Conservation (phyloP, 2,329 filamentous ascomycete genomes). For the Penicillium sp. region DNA sequence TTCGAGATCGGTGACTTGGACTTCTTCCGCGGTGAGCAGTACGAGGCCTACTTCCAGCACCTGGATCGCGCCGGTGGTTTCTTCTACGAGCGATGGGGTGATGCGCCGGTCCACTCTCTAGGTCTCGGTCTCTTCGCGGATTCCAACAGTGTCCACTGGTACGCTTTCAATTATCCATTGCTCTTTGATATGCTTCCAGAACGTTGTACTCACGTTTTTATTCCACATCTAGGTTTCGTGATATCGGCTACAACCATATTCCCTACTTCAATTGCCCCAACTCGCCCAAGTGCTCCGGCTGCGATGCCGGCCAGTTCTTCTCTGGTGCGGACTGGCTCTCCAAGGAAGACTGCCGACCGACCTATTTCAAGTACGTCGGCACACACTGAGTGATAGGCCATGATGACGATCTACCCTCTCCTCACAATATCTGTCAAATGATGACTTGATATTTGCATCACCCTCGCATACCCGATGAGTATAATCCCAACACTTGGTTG, state of each 20-base stretch:
- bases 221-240: constrained; percentile 75
- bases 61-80: constrained; percentile 92
- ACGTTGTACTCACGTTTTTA: constrained; percentile 3
- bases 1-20: constrained; percentile 93
- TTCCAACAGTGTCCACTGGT: constrained; percentile 88
- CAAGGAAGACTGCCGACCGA: constrained; percentile 88
- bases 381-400: constrained; percentile 58
- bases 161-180: constrained; percentile 34
- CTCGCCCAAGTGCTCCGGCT: constrained; percentile 87
- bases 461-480: constrained; percentile 26
- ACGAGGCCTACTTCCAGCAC: constrained; percentile 95
- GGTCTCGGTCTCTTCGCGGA: constrained; percentile 91
- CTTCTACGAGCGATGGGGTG: constrained; percentile 98
- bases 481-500: constrained; percentile 21
- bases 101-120: constrained; percentile 94
- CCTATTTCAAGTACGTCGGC: constrained; percentile 95
- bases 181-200: neutral
- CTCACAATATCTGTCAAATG: constrained; percentile 14
- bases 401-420: constrained; percentile 8
- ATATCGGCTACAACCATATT: constrained; percentile 97
- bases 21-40: constrained; percentile 86
- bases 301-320: constrained; percentile 80
- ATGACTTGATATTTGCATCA: constrained; percentile 24
- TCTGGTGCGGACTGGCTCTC: constrained; percentile 82
- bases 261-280: constrained; percentile 99